Conservation (phyloP, 495 filamentous ascomycete species). For the Melanomma pulvis-pyrius region DNA sequence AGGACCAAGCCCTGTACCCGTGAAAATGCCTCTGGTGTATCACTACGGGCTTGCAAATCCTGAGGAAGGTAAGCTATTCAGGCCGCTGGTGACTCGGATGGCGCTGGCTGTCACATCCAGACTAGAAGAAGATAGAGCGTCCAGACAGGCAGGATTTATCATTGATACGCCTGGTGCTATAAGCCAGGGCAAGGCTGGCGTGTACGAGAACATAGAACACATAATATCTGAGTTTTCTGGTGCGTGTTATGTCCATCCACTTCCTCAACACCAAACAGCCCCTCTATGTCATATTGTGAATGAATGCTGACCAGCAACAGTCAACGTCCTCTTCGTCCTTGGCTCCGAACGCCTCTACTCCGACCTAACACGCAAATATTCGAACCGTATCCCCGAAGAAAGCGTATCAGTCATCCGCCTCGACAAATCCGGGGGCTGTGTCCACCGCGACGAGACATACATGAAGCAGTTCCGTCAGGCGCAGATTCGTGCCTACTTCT, state of each 20-base stretch:
- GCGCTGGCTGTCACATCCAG: constrained; percentile 78
- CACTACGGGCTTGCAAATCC: constrained; percentile 77
- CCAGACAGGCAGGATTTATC: constrained; percentile 73
- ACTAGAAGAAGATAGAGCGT: constrained; percentile 73
- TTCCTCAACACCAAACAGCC: neutral
- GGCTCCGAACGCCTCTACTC: constrained; percentile 82
- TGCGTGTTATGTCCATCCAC: constrained; percentile 46
- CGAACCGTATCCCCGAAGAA: constrained; percentile 66
- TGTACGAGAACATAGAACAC: constrained; percentile 76
- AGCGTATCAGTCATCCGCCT: constrained; percentile 74
- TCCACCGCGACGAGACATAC: constrained; percentile 75
- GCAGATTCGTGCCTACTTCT: constrained; percentile 90
- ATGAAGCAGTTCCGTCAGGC: constrained; percentile 70
- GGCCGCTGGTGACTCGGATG: constrained; percentile 71
- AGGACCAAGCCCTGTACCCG: constrained; percentile 81
- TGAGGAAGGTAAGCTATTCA: constrained; percentile 76
- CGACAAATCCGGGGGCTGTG: constrained; percentile 85
- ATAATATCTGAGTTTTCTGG: constrained; percentile 84
- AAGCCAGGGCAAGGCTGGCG: constrained; percentile 60
- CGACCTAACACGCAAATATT: constrained; percentile 74
- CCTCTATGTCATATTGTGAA: neutral
- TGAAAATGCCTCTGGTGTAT: constrained; percentile 92
- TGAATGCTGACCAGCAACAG: constrained; percentile 42
- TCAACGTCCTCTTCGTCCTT: constrained; percentile 79
- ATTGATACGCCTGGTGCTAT: constrained; percentile 82